These are phyloP conservation scores for Populus pruinosa DNA, from an alignment of 345 rosid species.

Conservation along the genomic window DNA sequence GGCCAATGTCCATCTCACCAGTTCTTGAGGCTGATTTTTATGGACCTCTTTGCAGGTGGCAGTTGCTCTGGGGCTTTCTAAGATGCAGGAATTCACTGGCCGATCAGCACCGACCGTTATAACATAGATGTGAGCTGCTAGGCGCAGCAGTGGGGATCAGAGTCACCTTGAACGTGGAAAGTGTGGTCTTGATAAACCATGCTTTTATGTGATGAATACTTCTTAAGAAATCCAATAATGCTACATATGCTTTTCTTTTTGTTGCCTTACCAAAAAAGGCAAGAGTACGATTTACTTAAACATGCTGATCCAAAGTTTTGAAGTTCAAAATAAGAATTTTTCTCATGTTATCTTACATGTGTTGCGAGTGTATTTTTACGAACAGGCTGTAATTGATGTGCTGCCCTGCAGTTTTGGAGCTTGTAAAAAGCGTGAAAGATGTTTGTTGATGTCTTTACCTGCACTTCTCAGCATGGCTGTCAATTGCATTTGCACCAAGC, in stretches of 20 bases:
- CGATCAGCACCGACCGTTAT: constrained; percentile 95
- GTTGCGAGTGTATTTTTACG: neutral
- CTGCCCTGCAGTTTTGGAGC: neutral
- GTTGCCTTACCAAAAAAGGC: neutral
- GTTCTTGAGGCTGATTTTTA: constrained; percentile 8
- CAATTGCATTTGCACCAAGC: neutral
- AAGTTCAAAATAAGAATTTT: neutral
- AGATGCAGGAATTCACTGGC: constrained; percentile 89
- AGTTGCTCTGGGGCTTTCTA: constrained; percentile 85
- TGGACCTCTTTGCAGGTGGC: constrained; percentile 58
- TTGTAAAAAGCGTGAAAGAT: neutral
- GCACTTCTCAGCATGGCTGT: neutral
- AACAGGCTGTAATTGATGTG: neutral
- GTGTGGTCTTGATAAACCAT: neutral
- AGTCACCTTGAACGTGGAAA: neutral
- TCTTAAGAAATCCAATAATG: neutral
- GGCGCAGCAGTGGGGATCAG: neutral
- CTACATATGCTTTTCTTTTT: neutral
- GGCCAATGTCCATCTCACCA: neutral
- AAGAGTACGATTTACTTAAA: neutral
- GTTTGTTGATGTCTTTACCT: neutral
- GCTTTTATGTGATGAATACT: neutral
- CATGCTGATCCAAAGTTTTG: constrained; percentile 5
- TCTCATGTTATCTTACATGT: neutral
- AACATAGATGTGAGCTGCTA: constrained; percentile 39